These are phyloP conservation scores for Heterobasidion parviporum DNA, from an alignment of 1,284 basidiomycete species.

Conservation along the genomic window DNA sequence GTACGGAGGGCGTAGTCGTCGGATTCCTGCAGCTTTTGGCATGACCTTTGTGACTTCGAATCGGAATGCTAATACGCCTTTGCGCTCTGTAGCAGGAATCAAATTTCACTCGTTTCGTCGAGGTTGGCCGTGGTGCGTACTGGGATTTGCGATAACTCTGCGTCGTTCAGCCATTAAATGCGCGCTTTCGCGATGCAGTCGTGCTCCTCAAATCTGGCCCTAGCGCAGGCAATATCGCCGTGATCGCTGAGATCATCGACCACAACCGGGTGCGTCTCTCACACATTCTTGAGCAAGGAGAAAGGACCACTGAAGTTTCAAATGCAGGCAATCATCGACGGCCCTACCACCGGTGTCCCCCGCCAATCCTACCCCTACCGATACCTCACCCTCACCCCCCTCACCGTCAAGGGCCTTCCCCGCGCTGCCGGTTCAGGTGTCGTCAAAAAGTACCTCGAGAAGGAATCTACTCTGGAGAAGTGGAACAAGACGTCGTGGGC, in stretches of 20 bases:
- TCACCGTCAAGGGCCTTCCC: conserved; percentile 80
- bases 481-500: conserved; percentile 90
- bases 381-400: conserved; percentile 87
- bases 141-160: not conserved
- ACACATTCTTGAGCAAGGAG: not conserved
- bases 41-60: not conserved
- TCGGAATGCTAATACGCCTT: not conserved
- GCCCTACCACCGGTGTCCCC: conserved; percentile 84
- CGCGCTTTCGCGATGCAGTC: conserved; percentile 36
- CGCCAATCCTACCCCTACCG: conserved; percentile 92
- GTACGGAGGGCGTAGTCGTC: too few species aligned
- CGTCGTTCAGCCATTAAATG: not conserved
- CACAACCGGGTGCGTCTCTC: conserved; percentile 82
- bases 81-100: conserved; percentile 40
- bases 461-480: conserved; percentile 65
- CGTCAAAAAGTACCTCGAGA: conserved; percentile 86
- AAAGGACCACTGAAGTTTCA: not conserved
- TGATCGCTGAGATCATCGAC: conserved; percentile 97
- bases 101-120: conserved; percentile 95
- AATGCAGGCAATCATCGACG: conserved; percentile 87
- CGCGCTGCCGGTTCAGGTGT: conserved; percentile 79
- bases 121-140: conserved; percentile 84
- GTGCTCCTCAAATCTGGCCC: conserved; percentile 93
- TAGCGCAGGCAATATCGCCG: conserved; percentile 83
- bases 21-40: not conserved